Evolutionary conservation across 306 rosid genomes (phyloP).

Genomic region (Pueraria montana): DNA sequence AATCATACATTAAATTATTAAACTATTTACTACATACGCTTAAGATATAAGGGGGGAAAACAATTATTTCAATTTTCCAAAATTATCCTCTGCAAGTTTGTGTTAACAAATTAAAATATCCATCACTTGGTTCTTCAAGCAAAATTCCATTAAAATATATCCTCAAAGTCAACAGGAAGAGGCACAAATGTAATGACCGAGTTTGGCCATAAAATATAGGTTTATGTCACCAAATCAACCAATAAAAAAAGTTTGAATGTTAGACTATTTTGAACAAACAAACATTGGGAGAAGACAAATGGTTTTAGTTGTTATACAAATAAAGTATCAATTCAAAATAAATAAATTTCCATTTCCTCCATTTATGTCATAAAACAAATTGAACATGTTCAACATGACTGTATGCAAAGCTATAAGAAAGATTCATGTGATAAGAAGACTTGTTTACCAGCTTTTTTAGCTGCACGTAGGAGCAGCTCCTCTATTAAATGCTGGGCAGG

Average conservation of each 20-base stretch:
- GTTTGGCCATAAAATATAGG: not conserved
- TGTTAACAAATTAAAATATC: not conserved
- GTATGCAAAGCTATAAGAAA: constrained; percentile 13
- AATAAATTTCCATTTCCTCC: constrained; percentile 2
- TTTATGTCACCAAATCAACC: not conserved
- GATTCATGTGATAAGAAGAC: constrained; percentile 3
- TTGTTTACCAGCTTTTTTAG: constrained; percentile 82
- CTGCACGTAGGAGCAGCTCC: constrained; percentile 94
- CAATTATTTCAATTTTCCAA: not conserved
- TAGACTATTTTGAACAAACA: not conserved
- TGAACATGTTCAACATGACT: constrained; percentile 6
- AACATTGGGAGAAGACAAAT: not conserved
- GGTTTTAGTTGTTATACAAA: not conserved
- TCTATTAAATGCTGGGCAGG: constrained; percentile 95
- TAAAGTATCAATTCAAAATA: not conserved
- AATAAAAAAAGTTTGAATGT: not conserved
- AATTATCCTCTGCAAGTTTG: not conserved
- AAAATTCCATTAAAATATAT: not conserved
- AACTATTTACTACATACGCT: not conserved
- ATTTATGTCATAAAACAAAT: constrained; percentile 3
- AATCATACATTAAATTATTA: not conserved
- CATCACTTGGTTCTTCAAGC: not conserved
- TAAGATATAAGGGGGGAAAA: not conserved
- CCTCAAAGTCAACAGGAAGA: not conserved
- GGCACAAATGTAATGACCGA: not conserved